phyloP scores from a whole-genome alignment of 2,329 filamentous ascomycete species.

The Ophiostoma ulmi region DNA sequence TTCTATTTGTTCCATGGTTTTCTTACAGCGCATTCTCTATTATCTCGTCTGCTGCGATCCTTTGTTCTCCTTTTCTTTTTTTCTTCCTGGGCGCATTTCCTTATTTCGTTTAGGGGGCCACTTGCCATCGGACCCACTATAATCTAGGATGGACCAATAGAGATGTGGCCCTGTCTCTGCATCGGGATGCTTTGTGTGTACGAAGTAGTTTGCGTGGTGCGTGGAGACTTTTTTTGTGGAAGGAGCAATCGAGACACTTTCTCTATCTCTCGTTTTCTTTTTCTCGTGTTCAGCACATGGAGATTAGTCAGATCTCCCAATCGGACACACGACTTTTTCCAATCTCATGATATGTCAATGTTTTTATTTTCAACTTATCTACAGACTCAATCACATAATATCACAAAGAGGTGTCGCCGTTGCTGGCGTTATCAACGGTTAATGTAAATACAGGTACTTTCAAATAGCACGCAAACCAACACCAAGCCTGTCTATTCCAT shows the following conservation, averaged over 20 bases:
- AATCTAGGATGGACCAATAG: neutral
- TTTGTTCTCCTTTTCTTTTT: conserved; percentile 8
- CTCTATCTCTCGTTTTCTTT: neutral
- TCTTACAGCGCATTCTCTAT: neutral
- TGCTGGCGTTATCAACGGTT: neutral
- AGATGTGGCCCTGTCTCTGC: neutral
- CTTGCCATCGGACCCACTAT: neutral
- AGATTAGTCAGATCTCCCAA: neutral
- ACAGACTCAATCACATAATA: too few species aligned
- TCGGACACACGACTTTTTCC: neutral
- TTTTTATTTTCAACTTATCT: neutral
- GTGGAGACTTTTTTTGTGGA: neutral
- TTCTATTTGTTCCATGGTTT: neutral
- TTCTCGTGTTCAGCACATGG: neutral
- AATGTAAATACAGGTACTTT: neutral
- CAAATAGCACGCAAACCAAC: neutral
- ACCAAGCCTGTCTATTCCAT: neutral
- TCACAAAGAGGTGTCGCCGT: neutral
- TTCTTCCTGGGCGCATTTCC: neutral
- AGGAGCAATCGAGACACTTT: neutral
- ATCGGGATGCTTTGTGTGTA: neutral
- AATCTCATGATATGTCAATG: neutral
- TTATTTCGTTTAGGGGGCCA: neutral
- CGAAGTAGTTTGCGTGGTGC: too few species aligned
- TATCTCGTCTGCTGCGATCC: neutral